phyloP scores from a whole-genome alignment of 768 basidiomycete genomes.

The Epithele typhae region DNA sequence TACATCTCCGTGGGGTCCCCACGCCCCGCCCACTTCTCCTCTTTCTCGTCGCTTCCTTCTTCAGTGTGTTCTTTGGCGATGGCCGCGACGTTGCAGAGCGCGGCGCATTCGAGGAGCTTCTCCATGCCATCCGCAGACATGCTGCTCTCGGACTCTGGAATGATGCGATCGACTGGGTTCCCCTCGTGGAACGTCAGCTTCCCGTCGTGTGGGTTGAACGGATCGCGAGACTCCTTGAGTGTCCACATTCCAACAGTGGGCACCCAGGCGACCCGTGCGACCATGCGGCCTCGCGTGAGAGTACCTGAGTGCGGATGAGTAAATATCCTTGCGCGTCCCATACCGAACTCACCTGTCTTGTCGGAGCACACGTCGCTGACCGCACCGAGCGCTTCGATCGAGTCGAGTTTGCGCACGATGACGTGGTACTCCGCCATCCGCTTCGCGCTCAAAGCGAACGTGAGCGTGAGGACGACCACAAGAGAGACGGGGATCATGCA shows the following conservation, averaged over 20 bases:
- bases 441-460: background rate
- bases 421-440: background rate
- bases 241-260: background rate
- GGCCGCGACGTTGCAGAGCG: slow-evolving; percentile 1
- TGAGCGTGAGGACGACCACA: slow-evolving; percentile 1
- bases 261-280: background rate
- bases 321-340: no score
- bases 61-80: background rate
- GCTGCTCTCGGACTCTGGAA: background rate
- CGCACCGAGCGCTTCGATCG: background rate
- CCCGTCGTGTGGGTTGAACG: slow-evolving; percentile 1
- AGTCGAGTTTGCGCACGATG: slow-evolving; percentile 4
- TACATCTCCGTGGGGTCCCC: slow-evolving; percentile 52
- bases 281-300: slow-evolving; percentile 1
- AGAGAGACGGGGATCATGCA: slow-evolving; percentile 1
- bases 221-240: background rate
- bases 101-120: slow-evolving; percentile 14
- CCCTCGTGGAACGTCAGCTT: background rate
- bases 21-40: slow-evolving; percentile 33
- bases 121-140: slow-evolving; percentile 14
- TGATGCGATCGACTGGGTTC: no score
- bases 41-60: background rate
- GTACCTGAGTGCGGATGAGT: background rate
- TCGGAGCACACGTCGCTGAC: slow-evolving; percentile 1
- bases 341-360: background rate